phyloP scores from a whole-genome alignment of 108 stramenopile genomes.

The Skeletonema tropicum region DNA sequence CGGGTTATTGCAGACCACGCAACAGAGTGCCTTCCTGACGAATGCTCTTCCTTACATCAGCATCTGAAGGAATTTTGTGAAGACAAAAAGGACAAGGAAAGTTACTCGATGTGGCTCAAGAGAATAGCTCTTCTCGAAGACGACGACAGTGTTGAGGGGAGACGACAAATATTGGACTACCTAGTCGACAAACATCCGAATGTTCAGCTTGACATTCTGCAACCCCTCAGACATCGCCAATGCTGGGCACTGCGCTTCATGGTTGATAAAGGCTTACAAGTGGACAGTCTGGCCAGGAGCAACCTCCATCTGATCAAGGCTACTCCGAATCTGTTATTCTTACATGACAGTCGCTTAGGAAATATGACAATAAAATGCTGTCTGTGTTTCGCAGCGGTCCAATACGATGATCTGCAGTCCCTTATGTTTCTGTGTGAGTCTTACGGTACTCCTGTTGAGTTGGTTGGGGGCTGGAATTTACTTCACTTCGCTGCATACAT shows the following conservation, averaged over 20 bases:
- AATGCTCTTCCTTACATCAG: not conserved
- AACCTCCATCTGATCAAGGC: no score
- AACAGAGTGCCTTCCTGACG: not conserved
- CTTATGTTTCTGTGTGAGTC: slow-evolving; percentile 5
- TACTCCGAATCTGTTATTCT: not conserved
- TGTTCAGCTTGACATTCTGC: not conserved
- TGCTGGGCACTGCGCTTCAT: slow-evolving; percentile 13
- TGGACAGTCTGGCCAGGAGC: slow-evolving; percentile 7
- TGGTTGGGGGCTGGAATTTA: not conserved
- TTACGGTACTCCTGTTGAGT: not conserved
- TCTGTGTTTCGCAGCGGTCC: slow-evolving; percentile 16
- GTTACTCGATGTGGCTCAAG: not conserved
- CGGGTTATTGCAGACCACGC: not conserved
- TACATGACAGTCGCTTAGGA: not conserved
- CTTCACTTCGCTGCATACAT: slow-evolving; percentile 1
- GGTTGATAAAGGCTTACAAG: not conserved
- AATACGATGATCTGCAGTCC: slow-evolving; percentile 18
- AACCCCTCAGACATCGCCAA: not conserved
- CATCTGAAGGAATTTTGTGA: not conserved
- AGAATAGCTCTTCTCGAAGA: not conserved
- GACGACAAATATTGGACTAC: not conserved
- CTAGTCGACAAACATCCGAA: not conserved
- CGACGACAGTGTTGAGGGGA: not conserved
- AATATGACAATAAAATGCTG: not conserved
- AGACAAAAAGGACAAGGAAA: no score